Conservation (phyloP, 331 rosid species). For the Quercus phellos region DNA sequence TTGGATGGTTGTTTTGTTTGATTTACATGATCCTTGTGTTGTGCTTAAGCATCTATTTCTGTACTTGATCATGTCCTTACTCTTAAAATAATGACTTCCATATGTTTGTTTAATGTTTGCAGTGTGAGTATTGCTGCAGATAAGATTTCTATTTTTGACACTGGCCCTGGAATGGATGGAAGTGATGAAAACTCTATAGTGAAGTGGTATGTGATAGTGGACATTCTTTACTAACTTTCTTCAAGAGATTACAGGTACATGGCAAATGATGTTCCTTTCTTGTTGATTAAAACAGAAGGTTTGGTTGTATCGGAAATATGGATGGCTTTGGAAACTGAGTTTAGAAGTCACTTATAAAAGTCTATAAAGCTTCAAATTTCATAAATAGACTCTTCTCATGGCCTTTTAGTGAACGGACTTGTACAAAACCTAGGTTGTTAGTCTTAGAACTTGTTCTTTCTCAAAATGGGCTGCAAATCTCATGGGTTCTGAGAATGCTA, state of each 20-base stretch:
- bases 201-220: slow-evolving; percentile 39
- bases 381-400: not conserved
- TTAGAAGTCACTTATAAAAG: not conserved
- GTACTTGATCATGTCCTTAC: not conserved
- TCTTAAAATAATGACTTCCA: not conserved
- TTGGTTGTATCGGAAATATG: not conserved
- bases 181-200: slow-evolving; percentile 45
- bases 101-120: slow-evolving; percentile 25
- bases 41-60: not conserved
- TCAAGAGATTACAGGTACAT: not conserved
- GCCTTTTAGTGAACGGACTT: not conserved
- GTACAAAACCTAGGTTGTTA: not conserved
- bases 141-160: slow-evolving; percentile 52
- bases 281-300: not conserved
- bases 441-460: too few relatives aligned
- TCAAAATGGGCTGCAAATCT: not conserved
- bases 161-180: slow-evolving; percentile 70
- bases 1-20: not conserved
- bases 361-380: not conserved
- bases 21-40: not conserved
- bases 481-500: not conserved
- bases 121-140: slow-evolving; percentile 33
- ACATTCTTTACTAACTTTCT: not conserved
- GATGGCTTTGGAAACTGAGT: not conserved
- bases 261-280: not conserved